A percentile compares a stretch with the other conserved stretches of the same genome.
phyloP scores from a whole-genome alignment of 106 monocot species.

The Dendrobium nobile region DNA sequence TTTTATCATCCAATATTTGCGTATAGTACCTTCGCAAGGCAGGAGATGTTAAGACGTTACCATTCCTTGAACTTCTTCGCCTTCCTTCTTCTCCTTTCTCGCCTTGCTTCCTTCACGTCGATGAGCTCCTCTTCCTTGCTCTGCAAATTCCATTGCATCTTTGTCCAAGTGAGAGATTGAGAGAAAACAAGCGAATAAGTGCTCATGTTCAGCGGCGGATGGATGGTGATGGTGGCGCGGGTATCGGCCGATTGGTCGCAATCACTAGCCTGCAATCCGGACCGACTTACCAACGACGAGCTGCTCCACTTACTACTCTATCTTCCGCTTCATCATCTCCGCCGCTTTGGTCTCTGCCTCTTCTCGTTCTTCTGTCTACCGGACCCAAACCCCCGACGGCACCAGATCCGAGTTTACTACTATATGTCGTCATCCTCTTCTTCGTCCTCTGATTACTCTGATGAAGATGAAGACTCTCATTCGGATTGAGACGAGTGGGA shows the following conservation, averaged over 20 bases:
- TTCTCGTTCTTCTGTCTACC: conserved; percentile 56
- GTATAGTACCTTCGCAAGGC: too few species aligned
- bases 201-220: conserved; percentile 40
- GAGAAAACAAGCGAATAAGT: too few species aligned
- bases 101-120: too few species aligned
- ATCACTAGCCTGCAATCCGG: conserved; percentile 56
- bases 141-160: too few species aligned
- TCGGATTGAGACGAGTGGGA: conserved; percentile 20
- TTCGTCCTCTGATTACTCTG: conserved; percentile 10
- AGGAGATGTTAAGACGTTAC: too few species aligned
- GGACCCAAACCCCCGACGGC: background rate
- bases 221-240: conserved; percentile 40
- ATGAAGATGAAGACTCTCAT: conserved; percentile 23
- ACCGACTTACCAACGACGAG: conserved; percentile 38
- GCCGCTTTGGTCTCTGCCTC: conserved; percentile 41
- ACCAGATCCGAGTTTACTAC: background rate
- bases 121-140: too few species aligned
- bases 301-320: conserved; percentile 44
- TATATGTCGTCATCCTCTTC: conserved; percentile 12
- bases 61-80: too few species aligned
- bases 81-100: too few species aligned
- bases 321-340: conserved; percentile 40
- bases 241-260: conserved; percentile 47
- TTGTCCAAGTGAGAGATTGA: too few species aligned
- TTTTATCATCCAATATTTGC: too few species aligned